Evolutionary conservation across 345 rosid species (phyloP).

Genomic region (Dimocarpus longan): DNA sequence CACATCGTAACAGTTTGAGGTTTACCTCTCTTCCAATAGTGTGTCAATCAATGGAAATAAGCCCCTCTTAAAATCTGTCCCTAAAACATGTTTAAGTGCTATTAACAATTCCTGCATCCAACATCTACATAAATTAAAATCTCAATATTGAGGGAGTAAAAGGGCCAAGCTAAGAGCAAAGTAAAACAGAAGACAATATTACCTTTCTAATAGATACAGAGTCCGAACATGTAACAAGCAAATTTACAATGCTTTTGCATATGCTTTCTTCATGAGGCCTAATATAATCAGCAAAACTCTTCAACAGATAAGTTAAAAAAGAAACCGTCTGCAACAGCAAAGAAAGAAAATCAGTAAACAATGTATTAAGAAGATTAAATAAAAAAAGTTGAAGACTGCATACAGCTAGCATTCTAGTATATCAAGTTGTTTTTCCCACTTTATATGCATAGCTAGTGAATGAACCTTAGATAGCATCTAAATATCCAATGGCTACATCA

Average conservation of each 20-base stretch:
- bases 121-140: constrained; percentile 23
- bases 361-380: not conserved
- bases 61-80: constrained; percentile 98
- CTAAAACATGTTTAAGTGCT: constrained; percentile 94
- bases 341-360: constrained; percentile 24
- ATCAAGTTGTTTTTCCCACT: not conserved
- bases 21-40: constrained; percentile 88
- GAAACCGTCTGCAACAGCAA: constrained; percentile 83
- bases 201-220: constrained; percentile 97
- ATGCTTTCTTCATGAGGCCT: constrained; percentile 97
- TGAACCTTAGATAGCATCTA: not conserved
- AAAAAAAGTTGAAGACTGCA: not conserved
- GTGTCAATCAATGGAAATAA: constrained; percentile 96
- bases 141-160: constrained; percentile 12
- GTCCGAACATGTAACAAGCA: constrained; percentile 98
- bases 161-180: constrained; percentile 6
- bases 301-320: constrained; percentile 90
- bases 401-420: not conserved
- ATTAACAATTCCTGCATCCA: constrained; percentile 88
- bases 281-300: constrained; percentile 94
- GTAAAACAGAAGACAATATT: constrained; percentile 12
- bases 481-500: not conserved
- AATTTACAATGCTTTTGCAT: constrained; percentile 94
- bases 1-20: constrained; percentile 7
- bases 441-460: not conserved